Conservation (phyloP, 164 flowering plant species). For the Vitis riparia region DNA sequence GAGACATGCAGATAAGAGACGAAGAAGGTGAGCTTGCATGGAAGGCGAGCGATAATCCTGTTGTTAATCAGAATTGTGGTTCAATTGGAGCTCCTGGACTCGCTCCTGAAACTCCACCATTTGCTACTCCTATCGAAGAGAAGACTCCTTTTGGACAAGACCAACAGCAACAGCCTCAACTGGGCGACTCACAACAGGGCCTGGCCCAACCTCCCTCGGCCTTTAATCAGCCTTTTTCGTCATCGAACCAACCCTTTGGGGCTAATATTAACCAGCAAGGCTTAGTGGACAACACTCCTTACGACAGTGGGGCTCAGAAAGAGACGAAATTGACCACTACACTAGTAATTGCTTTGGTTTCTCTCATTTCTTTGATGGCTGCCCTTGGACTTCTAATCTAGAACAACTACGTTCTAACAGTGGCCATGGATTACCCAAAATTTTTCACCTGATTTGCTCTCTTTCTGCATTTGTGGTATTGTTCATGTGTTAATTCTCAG, state of each 20-base stretch:
- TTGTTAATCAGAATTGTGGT: slow-evolving; percentile 36
- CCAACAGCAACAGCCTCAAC: slow-evolving; percentile 1
- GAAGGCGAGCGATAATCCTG: slow-evolving; percentile 39
- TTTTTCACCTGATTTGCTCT: too few relatives aligned
- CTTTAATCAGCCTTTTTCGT: slow-evolving; percentile 9
- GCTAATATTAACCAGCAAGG: slow-evolving; percentile 20
- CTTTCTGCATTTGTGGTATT: too few relatives aligned
- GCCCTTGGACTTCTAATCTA: neutral
- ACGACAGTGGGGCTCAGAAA: slow-evolving; percentile 31
- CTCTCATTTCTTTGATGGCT: slow-evolving; percentile 2
- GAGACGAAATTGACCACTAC: neutral
- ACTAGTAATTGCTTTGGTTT: slow-evolving; percentile 12
- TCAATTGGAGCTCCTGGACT: slow-evolving; percentile 37
- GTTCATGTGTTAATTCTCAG: too few relatives aligned
- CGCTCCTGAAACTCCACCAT: slow-evolving; percentile 33
- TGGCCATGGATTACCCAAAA: too few relatives aligned
- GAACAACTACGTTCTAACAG: too few relatives aligned
- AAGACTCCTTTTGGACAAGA: slow-evolving; percentile 29
- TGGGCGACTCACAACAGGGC: slow-evolving; percentile 12
- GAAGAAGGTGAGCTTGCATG: slow-evolving; percentile 33
- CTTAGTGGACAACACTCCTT: slow-evolving; percentile 36
- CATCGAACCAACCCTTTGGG: slow-evolving; percentile 28
- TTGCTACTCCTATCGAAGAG: slow-evolving; percentile 25
- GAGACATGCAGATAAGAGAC: slow-evolving; percentile 44
- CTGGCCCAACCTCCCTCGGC: slow-evolving; percentile 9